These are phyloP conservation scores for Curvularia lunata DNA, from an alignment of 2,329 filamentous ascomycete species.

Conservation along the genomic window DNA sequence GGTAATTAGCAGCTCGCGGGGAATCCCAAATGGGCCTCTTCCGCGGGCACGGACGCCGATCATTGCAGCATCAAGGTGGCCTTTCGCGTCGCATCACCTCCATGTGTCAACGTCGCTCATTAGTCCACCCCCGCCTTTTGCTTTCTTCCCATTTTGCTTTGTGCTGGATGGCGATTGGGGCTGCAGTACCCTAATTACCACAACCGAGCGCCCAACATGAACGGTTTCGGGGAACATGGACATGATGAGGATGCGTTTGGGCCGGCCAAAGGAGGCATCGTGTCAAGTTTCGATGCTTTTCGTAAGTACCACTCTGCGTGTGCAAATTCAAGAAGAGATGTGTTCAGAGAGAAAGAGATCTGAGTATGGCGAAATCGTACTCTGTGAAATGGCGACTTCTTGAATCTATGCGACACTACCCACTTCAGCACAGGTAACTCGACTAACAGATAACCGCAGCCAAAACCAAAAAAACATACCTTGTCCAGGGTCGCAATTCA, in stretches of 20 bases:
- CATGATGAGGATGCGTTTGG: slow-evolving; percentile 83
- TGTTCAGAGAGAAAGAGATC: background rate
- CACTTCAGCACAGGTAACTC: background rate
- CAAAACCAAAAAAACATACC: slow-evolving; percentile 94
- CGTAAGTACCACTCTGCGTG: slow-evolving; percentile 64
- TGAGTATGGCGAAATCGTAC: slow-evolving; percentile 3
- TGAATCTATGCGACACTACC: slow-evolving; percentile 7
- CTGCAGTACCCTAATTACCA: slow-evolving; percentile 30
- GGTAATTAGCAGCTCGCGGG: slow-evolving; percentile 16
- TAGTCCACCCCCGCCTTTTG: slow-evolving; percentile 19
- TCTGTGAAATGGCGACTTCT: background rate
- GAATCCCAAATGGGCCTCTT: slow-evolving; percentile 27
- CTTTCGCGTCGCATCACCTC: slow-evolving; percentile 34
- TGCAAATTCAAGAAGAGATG: background rate
- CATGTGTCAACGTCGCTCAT: slow-evolving; percentile 27
- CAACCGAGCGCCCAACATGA: slow-evolving; percentile 62
- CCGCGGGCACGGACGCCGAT: slow-evolving; percentile 28
- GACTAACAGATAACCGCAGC: slow-evolving; percentile 60
- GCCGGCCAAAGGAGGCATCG: slow-evolving; percentile 65
- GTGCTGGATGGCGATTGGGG: slow-evolving; percentile 33
- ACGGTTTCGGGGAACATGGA: slow-evolving; percentile 71
- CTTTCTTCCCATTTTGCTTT: slow-evolving; percentile 10
- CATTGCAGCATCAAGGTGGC: slow-evolving; percentile 44
- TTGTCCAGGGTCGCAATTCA: slow-evolving; percentile 80
- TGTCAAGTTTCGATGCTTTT: slow-evolving; percentile 93